Conservation (phyloP, 495 filamentous ascomycete species). For the Aspergillus biplanus region DNA sequence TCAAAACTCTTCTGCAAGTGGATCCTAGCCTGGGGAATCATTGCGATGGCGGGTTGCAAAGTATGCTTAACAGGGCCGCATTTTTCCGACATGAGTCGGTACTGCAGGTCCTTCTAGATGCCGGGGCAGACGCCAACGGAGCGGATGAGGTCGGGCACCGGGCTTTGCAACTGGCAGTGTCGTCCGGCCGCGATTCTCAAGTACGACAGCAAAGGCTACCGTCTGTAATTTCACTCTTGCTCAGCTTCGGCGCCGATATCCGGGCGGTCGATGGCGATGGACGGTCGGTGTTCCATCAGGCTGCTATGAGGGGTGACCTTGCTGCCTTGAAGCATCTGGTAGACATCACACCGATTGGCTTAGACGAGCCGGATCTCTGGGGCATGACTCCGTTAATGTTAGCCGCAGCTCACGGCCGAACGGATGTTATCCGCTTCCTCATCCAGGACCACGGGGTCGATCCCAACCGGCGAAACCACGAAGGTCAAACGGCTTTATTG, state of each 20-base stretch:
- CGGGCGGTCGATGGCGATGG: neutral
- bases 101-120: neutral
- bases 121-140: neutral
- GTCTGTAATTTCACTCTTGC: neutral
- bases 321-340: neutral
- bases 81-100: neutral
- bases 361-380: neutral
- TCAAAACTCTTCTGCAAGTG: neutral
- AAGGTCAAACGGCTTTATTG: neutral
- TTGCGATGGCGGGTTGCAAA: neutral
- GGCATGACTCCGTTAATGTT: neutral
- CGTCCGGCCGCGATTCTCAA: neutral
- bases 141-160: neutral
- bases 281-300: neutral
- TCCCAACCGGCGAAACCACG: neutral
- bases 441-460: neutral
- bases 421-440: neutral
- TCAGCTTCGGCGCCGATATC: neutral
- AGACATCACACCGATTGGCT: neutral
- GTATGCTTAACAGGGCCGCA: neutral
- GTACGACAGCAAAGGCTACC: neutral
- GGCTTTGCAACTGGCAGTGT: slow-evolving; percentile 1
- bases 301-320: neutral
- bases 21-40: neutral
- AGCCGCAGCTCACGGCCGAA: neutral